Base-by-base conservation (phyloP, 1,284 basidiomycete species). In the Puccinia polysora region DNA sequence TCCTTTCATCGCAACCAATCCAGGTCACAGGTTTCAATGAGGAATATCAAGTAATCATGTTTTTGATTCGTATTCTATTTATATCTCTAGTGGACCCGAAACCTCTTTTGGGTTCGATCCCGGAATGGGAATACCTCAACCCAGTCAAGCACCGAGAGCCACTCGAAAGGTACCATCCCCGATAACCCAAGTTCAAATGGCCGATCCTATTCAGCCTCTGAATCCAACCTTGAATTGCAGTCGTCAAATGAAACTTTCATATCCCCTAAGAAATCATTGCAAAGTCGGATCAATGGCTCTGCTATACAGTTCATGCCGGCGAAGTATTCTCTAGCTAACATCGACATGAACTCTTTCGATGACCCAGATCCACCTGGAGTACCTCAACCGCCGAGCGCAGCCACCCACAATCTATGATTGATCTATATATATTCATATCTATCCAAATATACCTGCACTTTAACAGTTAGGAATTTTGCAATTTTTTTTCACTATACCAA, bases 341-440 rank as follows among this genome's bases (percentile, higher is more conserved):
- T 69, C 47, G 65, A 69, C 40, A 55, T 69, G 43, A 69, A 69
- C 28, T 69, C 65, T 1, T 69, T 69, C 30, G 65, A 69, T 36
- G 65, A 69, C 25, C 23, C 60, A 20, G 60, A 63, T 15, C 47
- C 60, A 49, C 40, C 60, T 12, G 7, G 10, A n/a, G 20, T 52
- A 43, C 8, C 8, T 18, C 40, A 43, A 18, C 40, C 40, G 8
- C 8, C 8, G 40, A 43, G 8, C 40, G 40, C 18, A 8, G 8
- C 40, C 38, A 10, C 58, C 12, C 32, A 36, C 2, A 18, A 20
- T n/a, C 58, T 28, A 25, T 30, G 30, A 32, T 55, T 28, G n/a
- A 50, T 50, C 6, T 14, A 50, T 14, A 4, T 14, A 23, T 50
- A 20, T 20, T 20, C 2, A 8, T 23, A n/a, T n/a, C n/a, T n/a